A percentile compares a stretch with the other conserved stretches of the same genome.
Conservation (phyloP, 1,284 basidiomycete species). For the Moesziomyces aphidis region DNA sequence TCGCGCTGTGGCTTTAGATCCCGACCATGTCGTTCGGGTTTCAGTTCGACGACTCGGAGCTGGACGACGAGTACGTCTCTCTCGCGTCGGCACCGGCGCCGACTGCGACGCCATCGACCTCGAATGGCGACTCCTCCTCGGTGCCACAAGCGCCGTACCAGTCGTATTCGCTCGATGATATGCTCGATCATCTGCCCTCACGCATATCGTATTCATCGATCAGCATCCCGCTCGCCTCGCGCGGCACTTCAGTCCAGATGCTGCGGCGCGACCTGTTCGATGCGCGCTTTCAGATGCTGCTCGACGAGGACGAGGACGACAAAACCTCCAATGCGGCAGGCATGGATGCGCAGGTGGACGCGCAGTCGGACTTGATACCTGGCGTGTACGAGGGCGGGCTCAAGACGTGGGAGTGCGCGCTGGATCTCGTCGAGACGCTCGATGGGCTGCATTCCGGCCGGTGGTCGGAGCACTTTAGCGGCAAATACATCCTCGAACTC, state of each 20-base stretch:
- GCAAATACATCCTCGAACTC: constrained; percentile 70
- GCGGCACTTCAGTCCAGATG: constrained; percentile 68
- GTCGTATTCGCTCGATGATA: constrained; percentile 11
- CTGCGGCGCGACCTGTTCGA: constrained; percentile 90
- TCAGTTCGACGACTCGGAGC: constrained; percentile 44
- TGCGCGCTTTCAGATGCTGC: constrained; percentile 89
- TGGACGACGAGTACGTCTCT: constrained; percentile 44
- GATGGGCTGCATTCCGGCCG: constrained; percentile 18
- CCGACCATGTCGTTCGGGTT: constrained; percentile 43
- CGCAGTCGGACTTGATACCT: constrained; percentile 87
- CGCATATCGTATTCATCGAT: constrained; percentile 49
- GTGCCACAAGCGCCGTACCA: constrained; percentile 14
- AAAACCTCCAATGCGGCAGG: neutral
- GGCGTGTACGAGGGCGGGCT: constrained; percentile 94
- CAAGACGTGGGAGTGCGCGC: constrained; percentile 96
- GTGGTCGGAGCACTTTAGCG: constrained; percentile 1
- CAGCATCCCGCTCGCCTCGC: constrained; percentile 17
- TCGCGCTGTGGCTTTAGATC: no score
- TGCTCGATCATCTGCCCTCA: constrained; percentile 40
- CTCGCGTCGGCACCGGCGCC: constrained; percentile 8
- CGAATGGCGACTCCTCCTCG: neutral
- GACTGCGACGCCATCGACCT: neutral
- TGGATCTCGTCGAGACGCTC: constrained; percentile 76
- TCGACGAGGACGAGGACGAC: constrained; percentile 68
- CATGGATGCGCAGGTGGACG: constrained; percentile 29